Base-by-base conservation (phyloP, 768 basidiomycete genomes). In the Trametopsis cervina region DNA sequence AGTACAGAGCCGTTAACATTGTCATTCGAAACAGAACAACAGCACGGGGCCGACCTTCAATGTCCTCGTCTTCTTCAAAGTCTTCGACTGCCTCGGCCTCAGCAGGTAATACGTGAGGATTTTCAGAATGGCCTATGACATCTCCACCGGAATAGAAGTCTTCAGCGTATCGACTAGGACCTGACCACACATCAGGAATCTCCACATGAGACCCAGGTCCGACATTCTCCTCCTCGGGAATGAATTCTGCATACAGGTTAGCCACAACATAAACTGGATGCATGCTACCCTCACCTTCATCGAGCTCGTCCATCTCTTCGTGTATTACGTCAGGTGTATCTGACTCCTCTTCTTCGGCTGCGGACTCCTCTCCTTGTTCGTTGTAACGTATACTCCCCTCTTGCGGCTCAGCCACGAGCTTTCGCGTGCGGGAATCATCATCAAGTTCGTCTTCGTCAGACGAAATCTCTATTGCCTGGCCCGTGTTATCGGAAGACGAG, bases 91-190 rank as follows among this genome's bases (percentile, higher is more conserved):
- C 44, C 12, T 56, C 56, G 17, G 56, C 54, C 38, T 61, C 58
- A 1, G 55, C 40, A 7, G 62, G 63, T 3, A 72, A 50, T 23
- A 61, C 55, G 50, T 69, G 58, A 13, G 65, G 56, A 44, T 54
- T 51, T 3, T 56, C 42, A n/a, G 35, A 33, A 29, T 25, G 17
- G 23, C 21, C 38, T 6, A n/a, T 37, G 13, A 27, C 39, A n/a
- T 76, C 73, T 1, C 73, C 76, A 11, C 72, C 74, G 4, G 71
- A 64, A 49, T 70, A 72, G 49, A 64, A 69, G 54, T 73, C 72
- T 51, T 73, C 70, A 0, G 71, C 69, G 38, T 67, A 69, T 4
- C 59, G 64, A 22, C 58, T 59, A 4, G 73, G 66, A 21, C 65
- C 70, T 27, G 56, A 55, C 73, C 72, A 75, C 23, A 65, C 65